phyloP scores from a whole-genome alignment of 805 yeast genomes.

The Candida odintsovae region DNA sequence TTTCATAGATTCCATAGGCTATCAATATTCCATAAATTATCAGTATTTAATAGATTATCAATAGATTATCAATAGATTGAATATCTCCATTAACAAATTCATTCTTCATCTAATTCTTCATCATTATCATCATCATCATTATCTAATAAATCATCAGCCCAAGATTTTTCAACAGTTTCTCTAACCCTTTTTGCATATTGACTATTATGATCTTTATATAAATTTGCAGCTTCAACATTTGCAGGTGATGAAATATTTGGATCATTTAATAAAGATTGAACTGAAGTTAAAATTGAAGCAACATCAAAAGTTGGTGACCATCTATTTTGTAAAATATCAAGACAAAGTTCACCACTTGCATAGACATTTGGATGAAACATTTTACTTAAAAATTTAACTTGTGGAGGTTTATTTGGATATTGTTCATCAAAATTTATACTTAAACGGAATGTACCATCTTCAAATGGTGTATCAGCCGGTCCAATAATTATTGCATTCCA shows the following conservation, averaged over 20 bases:
- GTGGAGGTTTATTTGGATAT: slow-evolving; percentile 95
- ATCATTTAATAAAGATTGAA: slow-evolving; percentile 88
- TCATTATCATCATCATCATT: slow-evolving; percentile 39
- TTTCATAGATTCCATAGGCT: too few relatives aligned
- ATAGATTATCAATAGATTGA: too few relatives aligned
- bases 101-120: slow-evolving; percentile 29
- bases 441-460: slow-evolving; percentile 92
- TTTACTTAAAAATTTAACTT: slow-evolving; percentile 82
- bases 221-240: slow-evolving; percentile 93
- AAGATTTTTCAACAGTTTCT: slow-evolving; percentile 90
- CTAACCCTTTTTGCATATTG: slow-evolving; percentile 89
- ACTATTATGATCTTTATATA: slow-evolving; percentile 90
- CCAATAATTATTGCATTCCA: slow-evolving; percentile 98
- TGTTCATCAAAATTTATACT: slow-evolving; percentile 90
- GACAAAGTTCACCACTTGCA: slow-evolving; percentile 90
- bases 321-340: slow-evolving; percentile 92
- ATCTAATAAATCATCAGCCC: slow-evolving; percentile 76
- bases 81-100: too few relatives aligned
- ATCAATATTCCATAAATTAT: too few relatives aligned
- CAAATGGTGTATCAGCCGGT: slow-evolving; percentile 96
- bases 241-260: slow-evolving; percentile 97
- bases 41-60: too few relatives aligned
- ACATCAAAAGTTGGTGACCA: slow-evolving; percentile 99
- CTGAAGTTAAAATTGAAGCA: slow-evolving; percentile 87
- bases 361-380: slow-evolving; percentile 99